Evolutionary conservation across 345 rosid species (phyloP), one percentile per base, ranked within the genome.

Genomic region (Boechera stricta): DNA sequence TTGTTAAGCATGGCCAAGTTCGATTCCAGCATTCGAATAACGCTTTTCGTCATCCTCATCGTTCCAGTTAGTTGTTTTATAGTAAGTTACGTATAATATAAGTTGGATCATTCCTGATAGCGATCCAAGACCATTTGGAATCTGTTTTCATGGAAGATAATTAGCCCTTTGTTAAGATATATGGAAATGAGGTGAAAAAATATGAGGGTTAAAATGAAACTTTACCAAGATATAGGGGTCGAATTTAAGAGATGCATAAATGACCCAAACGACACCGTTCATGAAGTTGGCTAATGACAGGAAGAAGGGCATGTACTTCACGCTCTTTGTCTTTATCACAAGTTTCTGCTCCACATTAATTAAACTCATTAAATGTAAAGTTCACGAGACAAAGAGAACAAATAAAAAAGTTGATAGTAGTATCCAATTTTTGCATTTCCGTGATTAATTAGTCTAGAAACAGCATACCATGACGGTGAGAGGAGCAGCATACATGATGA

Each of bases 231-330:
- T n/a, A 47, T 82, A 82, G 47, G 81, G 79, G 70, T 93, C 98
- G 11, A 91, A 82, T 63, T 82, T 65, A 29, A 93, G 88, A 45
- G 77, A 49, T 1, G 93, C 88, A 32, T 89, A 93, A 44, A 78
- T 3, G 4, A 74, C 55, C 98, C 97, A 93, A 39, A 90, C 38
- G 61, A 78, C 0, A 0, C 93, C 97, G 41, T 91, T 90, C 44
- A 65, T 53, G 3, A 89, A 69, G 79, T 72, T 87, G 38, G 89
- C 82, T 2, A 90, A 32, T 5, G 98, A 85, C 4, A 93, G 77
- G 41, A 21, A 61, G 73, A 93, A 79, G 0, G 98, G 98, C 98
- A 93, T 89, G 88, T 83, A 93, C 87, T 89, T 89, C 38, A 93
- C 97, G 57, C 98, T 93, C 87, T 84, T 93, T 44, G 97, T 85